These are phyloP conservation scores for Gossypium thurberi DNA, from an alignment of 345 rosid genomes.

Conservation along the genomic window DNA sequence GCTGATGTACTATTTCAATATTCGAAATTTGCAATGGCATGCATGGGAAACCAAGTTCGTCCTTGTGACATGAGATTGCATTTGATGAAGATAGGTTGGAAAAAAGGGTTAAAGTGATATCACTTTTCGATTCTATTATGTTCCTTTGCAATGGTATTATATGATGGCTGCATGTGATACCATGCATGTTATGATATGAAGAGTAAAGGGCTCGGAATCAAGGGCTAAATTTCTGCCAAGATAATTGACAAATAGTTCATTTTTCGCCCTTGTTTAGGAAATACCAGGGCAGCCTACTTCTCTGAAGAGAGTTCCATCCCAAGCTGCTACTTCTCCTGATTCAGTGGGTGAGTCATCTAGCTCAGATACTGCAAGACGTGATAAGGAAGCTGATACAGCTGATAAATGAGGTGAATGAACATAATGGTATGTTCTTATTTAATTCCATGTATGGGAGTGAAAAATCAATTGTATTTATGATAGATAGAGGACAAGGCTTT, in stretches of 20 bases:
- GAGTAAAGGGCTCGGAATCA: background rate
- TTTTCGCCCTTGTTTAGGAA: constrained; percentile 40
- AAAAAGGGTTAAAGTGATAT: background rate
- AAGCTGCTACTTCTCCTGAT: constrained; percentile 63
- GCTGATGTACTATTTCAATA: constrained; percentile 86
- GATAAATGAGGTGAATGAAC: constrained; percentile 42
- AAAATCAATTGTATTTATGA: too few relatives aligned
- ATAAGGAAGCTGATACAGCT: background rate
- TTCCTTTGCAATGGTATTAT: background rate
- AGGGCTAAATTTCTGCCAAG: background rate
- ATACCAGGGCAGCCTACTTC: constrained; percentile 82
- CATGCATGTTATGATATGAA: background rate
- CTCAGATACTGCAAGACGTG: constrained; percentile 67
- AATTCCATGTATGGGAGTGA: too few relatives aligned
- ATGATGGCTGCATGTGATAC: background rate
- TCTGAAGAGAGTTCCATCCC: constrained; percentile 51
- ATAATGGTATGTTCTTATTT: too few relatives aligned
- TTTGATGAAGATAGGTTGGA: constrained; percentile 65
- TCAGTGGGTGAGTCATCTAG: constrained; percentile 87
- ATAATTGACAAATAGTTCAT: constrained; percentile 1
- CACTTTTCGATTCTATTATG: background rate
- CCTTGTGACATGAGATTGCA: constrained; percentile 87
- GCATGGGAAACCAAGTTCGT: constrained; percentile 79
- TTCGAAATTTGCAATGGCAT: constrained; percentile 86
- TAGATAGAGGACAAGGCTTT: too few relatives aligned